Percentiles rank a stretch among this genome's conserved stretches.
Evolutionary conservation across 2,329 filamentous ascomycete genomes (phyloP).

Genomic region (Fusarium albidum): DNA sequence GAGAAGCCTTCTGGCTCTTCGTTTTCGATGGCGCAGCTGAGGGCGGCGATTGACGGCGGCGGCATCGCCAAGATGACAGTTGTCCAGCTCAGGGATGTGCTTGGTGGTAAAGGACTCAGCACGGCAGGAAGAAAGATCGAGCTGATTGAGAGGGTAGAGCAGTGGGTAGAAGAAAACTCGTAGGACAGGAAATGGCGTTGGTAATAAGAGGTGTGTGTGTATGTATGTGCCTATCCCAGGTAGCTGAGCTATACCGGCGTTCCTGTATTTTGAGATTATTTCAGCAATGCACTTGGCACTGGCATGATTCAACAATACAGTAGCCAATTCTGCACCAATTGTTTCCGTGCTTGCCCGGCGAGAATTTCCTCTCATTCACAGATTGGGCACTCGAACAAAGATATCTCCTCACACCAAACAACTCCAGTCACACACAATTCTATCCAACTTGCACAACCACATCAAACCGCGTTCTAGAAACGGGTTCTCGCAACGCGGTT

Average conservation of each 20-base stretch:
- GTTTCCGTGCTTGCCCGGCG: background rate
- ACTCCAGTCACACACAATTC: background rate
- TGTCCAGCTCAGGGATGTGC: conserved; percentile 58
- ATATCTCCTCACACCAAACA: background rate
- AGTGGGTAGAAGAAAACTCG: conserved; percentile 61
- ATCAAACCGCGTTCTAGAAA: background rate
- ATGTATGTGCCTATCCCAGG: conserved; percentile 4
- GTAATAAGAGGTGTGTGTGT: background rate
- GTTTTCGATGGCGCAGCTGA: conserved; percentile 57
- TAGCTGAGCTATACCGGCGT: conserved; percentile 12
- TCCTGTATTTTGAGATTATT: background rate
- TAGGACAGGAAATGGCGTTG: conserved; percentile 12
- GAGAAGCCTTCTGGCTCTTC: conserved; percentile 45
- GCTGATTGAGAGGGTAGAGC: conserved; percentile 62
- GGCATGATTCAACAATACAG: too few species aligned
- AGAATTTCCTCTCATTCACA: background rate
- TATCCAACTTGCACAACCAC: background rate
- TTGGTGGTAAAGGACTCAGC: conserved; percentile 57
- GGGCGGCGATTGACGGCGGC: conserved; percentile 53
- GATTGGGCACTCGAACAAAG: background rate
- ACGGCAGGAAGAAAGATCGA: conserved; percentile 62
- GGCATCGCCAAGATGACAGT: conserved; percentile 64
- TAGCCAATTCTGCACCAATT: background rate
- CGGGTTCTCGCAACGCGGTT: background rate
- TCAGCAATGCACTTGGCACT: too few species aligned